These are phyloP conservation scores for Tritrichomonas musculus DNA, from an alignment of 208 protist species.

Conservation along the genomic window DNA sequence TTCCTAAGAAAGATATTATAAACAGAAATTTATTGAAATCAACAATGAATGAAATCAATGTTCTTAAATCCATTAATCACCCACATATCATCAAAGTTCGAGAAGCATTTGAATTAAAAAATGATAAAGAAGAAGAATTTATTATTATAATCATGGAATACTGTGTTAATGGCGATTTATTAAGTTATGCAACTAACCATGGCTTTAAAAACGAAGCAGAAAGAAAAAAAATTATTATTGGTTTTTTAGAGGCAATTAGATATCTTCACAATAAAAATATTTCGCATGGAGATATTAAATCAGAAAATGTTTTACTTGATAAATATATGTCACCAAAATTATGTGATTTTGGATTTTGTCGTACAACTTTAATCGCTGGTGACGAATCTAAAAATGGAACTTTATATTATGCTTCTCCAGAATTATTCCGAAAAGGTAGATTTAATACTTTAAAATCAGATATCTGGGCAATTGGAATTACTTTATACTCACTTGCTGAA, in stretches of 20 bases:
- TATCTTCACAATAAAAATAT: not conserved
- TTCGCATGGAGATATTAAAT: not conserved
- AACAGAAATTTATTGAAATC: not conserved
- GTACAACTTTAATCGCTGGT: not conserved
- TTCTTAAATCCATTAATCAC: not conserved
- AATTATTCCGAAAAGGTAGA: not conserved
- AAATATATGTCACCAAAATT: too few species aligned
- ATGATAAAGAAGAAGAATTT: too few species aligned
- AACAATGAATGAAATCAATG: not conserved
- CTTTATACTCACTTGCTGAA: not conserved
- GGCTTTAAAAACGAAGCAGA: too few species aligned
- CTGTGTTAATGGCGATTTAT: not conserved
- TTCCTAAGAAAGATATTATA: not conserved
- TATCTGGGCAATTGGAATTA: too few species aligned
- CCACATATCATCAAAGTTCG: not conserved
- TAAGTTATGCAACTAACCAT: not conserved
- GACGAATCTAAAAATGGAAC: not conserved
- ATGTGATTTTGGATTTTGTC: slow-evolving; percentile 1
- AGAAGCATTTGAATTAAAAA: not conserved
- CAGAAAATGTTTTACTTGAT: not conserved
- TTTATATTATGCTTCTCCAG: too few species aligned
- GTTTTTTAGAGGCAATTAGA: not conserved
- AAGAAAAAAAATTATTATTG: too few species aligned
- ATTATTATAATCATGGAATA: slow-evolving; percentile 11
- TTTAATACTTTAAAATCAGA: not conserved